Evolutionary conservation across 1,284 basidiomycete genomes (phyloP).

Genomic region (Taiwanofungus camphoratus): DNA sequence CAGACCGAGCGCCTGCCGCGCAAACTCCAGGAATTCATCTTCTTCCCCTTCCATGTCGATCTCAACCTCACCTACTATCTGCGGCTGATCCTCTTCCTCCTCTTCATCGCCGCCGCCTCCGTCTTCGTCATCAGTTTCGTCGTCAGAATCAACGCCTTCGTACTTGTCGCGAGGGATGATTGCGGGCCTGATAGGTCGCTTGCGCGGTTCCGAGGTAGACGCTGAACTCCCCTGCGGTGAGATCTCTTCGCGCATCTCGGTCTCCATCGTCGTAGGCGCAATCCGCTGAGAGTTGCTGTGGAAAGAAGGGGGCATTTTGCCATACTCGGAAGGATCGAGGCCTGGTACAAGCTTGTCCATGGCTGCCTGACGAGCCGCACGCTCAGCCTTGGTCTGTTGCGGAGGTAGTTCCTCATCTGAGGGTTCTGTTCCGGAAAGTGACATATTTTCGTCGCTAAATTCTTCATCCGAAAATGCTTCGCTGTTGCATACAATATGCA

Average conservation of each 20-base stretch:
- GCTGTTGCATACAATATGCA: slow-evolving; percentile 31
- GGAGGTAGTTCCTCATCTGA: slow-evolving; percentile 35
- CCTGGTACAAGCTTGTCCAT: slow-evolving; percentile 71
- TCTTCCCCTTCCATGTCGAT: slow-evolving; percentile 87
- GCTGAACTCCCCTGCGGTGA: slow-evolving; percentile 8
- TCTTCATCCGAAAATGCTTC: slow-evolving; percentile 55
- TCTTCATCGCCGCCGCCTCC: slow-evolving; percentile 48
- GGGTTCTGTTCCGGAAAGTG: slow-evolving; percentile 22
- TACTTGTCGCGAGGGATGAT: slow-evolving; percentile 74
- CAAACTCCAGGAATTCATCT: slow-evolving; percentile 90
- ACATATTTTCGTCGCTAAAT: slow-evolving; percentile 39
- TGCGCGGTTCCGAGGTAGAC: slow-evolving; percentile 14
- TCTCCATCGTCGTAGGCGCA: slow-evolving; percentile 42
- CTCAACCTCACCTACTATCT: slow-evolving; percentile 76
- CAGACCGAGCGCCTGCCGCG: slow-evolving; percentile 84
- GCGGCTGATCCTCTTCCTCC: slow-evolving; percentile 70
- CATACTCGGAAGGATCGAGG: slow-evolving; percentile 69
- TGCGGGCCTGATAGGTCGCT: slow-evolving; percentile 59
- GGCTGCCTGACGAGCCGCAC: slow-evolving; percentile 44
- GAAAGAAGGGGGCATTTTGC: slow-evolving; percentile 71
- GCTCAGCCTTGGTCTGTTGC: slow-evolving; percentile 19
- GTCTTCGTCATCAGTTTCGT: slow-evolving; percentile 66
- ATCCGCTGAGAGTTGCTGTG: slow-evolving; percentile 64
- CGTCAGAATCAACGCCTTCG: slow-evolving; percentile 83
- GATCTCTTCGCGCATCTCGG: slow-evolving; percentile 33